Evolutionary conservation across 2,329 filamentous ascomycete genomes (phyloP), one percentile per base, ranked within the genome.

Genomic region (Microsporum audouinii): DNA sequence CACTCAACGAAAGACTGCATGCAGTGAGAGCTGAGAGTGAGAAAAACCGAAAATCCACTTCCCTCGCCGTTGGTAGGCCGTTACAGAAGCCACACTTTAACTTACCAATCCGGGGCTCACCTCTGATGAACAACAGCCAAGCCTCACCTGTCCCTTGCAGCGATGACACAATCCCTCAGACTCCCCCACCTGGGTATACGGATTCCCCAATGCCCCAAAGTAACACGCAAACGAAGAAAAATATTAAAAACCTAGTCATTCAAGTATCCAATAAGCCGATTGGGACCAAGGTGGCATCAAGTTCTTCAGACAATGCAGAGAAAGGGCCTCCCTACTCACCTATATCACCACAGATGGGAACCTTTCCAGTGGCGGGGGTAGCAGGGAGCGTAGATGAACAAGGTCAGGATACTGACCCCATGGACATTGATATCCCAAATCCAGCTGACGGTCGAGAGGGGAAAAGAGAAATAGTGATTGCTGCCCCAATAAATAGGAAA

Each of bases 1-100:
- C 17, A 8, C 34, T 64, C n/a, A 59, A 62, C 51, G 62, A 61
- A 36, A 67, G 58, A 51, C 34, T 66, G 29, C 58, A 63, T 29
- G 58, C 60, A 23, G 64, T 60, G n/a, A 64, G 58, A 57, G 60
- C 61, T 34, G 66, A 67, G 27, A 59, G 34, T 47, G 58, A 64
- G 34, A 60, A 39, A 39, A 27, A 57, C 8, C 55, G 55, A 8
- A 33, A 39, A 34, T 53, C 27, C 4, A 43, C 29, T 33, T 53
- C 29, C 8, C 27, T 53, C 27, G 29, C 49, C 27, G 29, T 53
- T 12, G 49, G 49, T 53, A 53, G 27, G 33, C 29, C 12, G 29
- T 27, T n/a, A 2, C 49, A 29, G 6, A 31, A 12, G 31, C 8
- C 27, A 14, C 31, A 7, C 27, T 0, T 34, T 5, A 53, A 2